A percentile compares a stretch with the other conserved stretches of the same genome.
Evolutionary conservation across 2,329 filamentous ascomycete species (phyloP).

Genomic region (Epichloe gansuensis): DNA sequence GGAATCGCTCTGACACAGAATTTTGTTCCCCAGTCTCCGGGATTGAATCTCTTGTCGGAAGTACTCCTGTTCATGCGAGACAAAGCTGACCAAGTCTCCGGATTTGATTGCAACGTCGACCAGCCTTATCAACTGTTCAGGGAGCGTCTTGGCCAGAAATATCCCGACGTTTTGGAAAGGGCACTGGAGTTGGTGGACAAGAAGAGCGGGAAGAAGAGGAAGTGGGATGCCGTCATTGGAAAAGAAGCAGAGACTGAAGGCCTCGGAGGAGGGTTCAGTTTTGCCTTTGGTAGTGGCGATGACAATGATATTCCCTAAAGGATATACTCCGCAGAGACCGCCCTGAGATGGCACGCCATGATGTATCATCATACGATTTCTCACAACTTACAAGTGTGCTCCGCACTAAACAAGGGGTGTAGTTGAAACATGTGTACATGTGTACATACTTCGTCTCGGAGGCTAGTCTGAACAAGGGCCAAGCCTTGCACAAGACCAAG

Average conservation of each 20-base stretch:
- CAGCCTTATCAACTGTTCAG: constrained; percentile 68
- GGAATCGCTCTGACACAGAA: constrained; percentile 91
- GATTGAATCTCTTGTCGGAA: constrained; percentile 47
- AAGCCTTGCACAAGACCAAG: too few species aligned
- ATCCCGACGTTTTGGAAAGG: constrained; percentile 55
- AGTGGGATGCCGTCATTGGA: constrained; percentile 67
- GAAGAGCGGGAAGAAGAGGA: constrained; percentile 58
- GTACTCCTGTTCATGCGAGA: constrained; percentile 72
- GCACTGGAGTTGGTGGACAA: constrained; percentile 53
- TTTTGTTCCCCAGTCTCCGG: constrained; percentile 61
- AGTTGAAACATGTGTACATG: too few species aligned
- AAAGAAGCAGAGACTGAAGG: constrained; percentile 21
- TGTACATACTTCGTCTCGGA: too few species aligned
- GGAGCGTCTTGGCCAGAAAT: constrained; percentile 45
- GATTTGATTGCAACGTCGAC: constrained; percentile 59
- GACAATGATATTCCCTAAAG: constrained; percentile 32
- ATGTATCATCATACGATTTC: background rate
- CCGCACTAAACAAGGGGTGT: too few species aligned
- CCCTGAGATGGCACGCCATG: too few species aligned
- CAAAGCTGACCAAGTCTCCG: constrained; percentile 74
- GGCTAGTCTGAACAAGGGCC: too few species aligned
- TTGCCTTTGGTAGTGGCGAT: constrained; percentile 36
- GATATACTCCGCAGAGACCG: too few species aligned
- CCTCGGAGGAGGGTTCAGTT: constrained; percentile 33
- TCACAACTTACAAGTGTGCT: too few species aligned